Percentiles rank a stretch among this genome's conserved stretches.
Conservation (phyloP, 129 eudicot species). For the Artemisia annua region DNA sequence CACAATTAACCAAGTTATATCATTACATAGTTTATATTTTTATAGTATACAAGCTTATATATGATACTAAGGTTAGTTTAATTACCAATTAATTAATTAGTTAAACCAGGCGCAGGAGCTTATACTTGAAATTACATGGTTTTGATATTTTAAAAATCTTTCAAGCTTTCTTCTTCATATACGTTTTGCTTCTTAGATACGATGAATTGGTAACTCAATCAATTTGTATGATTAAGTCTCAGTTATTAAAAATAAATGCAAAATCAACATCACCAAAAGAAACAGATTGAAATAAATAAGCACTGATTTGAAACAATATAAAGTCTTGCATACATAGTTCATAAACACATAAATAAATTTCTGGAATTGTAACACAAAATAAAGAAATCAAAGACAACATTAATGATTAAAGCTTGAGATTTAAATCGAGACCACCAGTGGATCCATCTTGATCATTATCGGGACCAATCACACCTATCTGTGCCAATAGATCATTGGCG, state of each 20-base stretch:
- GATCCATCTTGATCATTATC: slow-evolving; percentile 35
- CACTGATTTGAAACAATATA: not conserved
- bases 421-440: slow-evolving; percentile 44
- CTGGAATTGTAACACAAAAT: slow-evolving; percentile 12
- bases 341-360: slow-evolving; percentile 17
- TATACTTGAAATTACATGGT: too few relatives aligned
- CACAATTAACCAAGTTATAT: too few relatives aligned
- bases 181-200: not conserved
- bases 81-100: too few relatives aligned
- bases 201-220: not conserved
- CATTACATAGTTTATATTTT: too few relatives aligned
- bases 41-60: too few relatives aligned
- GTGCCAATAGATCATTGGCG: slow-evolving; percentile 21
- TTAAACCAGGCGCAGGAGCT: too few relatives aligned
- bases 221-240: not conserved
- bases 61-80: too few relatives aligned
- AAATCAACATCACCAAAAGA: slow-evolving; percentile 1
- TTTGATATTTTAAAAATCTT: too few relatives aligned
- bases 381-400: slow-evolving; percentile 12
- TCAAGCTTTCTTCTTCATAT: not conserved
- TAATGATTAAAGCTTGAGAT: slow-evolving; percentile 48
- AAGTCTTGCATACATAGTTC: slow-evolving; percentile 15
- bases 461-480: slow-evolving; percentile 8
- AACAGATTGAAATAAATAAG: slow-evolving; percentile 5
- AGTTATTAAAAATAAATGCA: not conserved